A percentile compares a stretch with the other conserved stretches of the same genome.
Evolutionary conservation across 2,329 filamentous ascomycete genomes (phyloP).

Genomic region (Trichoderma sp.): DNA sequence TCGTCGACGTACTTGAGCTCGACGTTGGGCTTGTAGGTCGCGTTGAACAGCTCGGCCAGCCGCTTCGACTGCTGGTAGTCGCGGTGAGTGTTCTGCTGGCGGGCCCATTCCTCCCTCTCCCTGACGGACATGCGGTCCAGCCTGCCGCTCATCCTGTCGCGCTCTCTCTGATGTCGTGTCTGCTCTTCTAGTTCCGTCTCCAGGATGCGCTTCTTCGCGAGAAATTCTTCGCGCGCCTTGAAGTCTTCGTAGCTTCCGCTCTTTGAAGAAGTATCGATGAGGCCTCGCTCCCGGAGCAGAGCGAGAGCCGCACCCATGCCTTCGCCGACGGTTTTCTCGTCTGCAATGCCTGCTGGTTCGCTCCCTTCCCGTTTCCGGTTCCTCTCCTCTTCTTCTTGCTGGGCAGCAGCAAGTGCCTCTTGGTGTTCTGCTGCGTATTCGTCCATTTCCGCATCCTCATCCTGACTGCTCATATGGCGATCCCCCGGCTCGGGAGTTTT

Average conservation of each 20-base stretch:
- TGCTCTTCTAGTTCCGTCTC: conserved; percentile 79
- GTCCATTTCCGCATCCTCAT: conserved; percentile 41
- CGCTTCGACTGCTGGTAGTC: conserved; percentile 82
- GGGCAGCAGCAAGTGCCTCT: not conserved
- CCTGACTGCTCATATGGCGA: conserved; percentile 49
- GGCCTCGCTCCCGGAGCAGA: conserved; percentile 81
- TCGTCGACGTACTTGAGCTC: conserved; percentile 91
- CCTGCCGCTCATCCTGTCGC: conserved; percentile 79
- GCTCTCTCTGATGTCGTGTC: conserved; percentile 79
- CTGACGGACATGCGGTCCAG: conserved; percentile 88
- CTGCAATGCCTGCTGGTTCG: conserved; percentile 71
- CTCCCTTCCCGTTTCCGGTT: conserved; percentile 41
- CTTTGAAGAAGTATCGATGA: conserved; percentile 68
- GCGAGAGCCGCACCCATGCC: conserved; percentile 82
- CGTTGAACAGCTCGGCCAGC: conserved; percentile 82
- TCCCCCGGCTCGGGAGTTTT: conserved; percentile 45
- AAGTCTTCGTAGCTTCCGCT: conserved; percentile 67
- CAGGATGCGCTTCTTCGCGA: conserved; percentile 70
- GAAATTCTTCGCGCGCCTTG: conserved; percentile 74
- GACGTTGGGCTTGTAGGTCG: conserved; percentile 86
- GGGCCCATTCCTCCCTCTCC: conserved; percentile 86
- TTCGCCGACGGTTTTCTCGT: conserved; percentile 76
- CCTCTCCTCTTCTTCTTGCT: conserved; percentile 41
- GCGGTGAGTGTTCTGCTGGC: conserved; percentile 83
- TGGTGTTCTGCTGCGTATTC: conserved; percentile 41